These are phyloP conservation scores for Exsudoporus frostii DNA, from an alignment of 768 basidiomycete species.

Conservation along the genomic window DNA sequence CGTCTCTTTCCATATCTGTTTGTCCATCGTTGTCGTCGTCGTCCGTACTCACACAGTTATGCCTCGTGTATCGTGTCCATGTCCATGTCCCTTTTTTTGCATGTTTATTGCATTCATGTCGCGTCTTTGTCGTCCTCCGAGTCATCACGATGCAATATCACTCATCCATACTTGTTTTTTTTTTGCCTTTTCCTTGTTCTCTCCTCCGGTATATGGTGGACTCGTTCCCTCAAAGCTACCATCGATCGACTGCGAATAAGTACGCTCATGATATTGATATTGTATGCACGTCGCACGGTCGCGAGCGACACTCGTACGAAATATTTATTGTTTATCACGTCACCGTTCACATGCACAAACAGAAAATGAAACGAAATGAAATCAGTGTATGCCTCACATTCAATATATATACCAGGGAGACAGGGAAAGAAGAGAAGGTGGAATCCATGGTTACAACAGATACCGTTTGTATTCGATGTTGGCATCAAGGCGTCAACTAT, in stretches of 20 bases:
- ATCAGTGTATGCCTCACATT: background rate
- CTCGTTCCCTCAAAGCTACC: background rate
- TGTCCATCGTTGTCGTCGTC: background rate
- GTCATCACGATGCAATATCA: background rate
- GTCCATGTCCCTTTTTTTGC: background rate
- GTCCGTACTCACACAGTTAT: background rate
- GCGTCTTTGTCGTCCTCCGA: background rate
- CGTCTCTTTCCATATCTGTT: background rate
- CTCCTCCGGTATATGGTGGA: background rate
- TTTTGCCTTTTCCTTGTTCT: no score
- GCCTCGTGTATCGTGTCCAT: background rate
- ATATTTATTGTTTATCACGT: no score
- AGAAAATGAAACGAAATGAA: background rate
- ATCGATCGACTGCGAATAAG: background rate
- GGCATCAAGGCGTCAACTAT: slow-evolving; percentile 1
- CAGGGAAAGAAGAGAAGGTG: background rate
- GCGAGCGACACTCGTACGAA: background rate
- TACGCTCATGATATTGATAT: no score
- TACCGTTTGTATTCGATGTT: slow-evolving; percentile 11
- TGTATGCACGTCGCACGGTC: background rate
- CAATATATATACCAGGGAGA: no score
- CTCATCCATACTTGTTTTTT: background rate
- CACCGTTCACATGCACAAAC: no score
- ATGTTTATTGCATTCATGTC: background rate
- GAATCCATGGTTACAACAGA: slow-evolving; percentile 23